Base-by-base conservation (phyloP, 331 rosid species). In the Quercus lobata region DNA sequence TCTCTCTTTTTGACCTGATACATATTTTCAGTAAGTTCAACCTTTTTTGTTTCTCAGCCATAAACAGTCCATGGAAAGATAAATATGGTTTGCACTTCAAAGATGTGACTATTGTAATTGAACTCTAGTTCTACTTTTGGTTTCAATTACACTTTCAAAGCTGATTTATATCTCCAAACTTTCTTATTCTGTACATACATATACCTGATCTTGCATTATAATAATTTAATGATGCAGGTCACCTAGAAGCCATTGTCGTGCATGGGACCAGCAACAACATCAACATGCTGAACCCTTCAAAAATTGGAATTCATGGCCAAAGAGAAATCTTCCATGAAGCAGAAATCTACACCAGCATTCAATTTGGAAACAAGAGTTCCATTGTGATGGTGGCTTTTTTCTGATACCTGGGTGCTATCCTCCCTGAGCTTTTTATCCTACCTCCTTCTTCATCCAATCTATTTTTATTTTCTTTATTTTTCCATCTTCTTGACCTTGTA, bases 401-500 rank as follows among this genome's bases (percentile, higher is more conserved):
- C 57, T 81, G 63, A 61, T 81, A 71, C 77, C 57, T 41, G 15
- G 98, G 94, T 75, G 92, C 94, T 93, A 93, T 95, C 98, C 92
- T 95, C 72, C 70, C 92, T 95, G 99, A 95, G 98, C 99, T 95
- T 90, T 82, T 82, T 41, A 27, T 6, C 4, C n/a, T 14, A 69
- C 37, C 19, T 72, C 46, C 61, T 80, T 56, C 37, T 44, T 57
- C 77, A 2, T 79, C 75, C 69, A 76, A 46, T 6, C 55, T 52
- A 32, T 21, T 46, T 71, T 9, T 37, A 3, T 6, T 27, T 60
- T 61, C 46, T 6, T 24, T 27, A 9, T 73, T 18, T 66, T 69
- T 21, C 14, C 6, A 55, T 86, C 85, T 95, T 96, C 99, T 96
- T 96, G 99, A 96, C 99, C 99, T 96, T 96, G 99, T 96, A 96